A percentile compares a stretch with the other conserved stretches of the same genome.
These are phyloP conservation scores for Ananas comosus DNA, from an alignment of 176 grass and related monocot genomes.

Conservation along the genomic window DNA sequence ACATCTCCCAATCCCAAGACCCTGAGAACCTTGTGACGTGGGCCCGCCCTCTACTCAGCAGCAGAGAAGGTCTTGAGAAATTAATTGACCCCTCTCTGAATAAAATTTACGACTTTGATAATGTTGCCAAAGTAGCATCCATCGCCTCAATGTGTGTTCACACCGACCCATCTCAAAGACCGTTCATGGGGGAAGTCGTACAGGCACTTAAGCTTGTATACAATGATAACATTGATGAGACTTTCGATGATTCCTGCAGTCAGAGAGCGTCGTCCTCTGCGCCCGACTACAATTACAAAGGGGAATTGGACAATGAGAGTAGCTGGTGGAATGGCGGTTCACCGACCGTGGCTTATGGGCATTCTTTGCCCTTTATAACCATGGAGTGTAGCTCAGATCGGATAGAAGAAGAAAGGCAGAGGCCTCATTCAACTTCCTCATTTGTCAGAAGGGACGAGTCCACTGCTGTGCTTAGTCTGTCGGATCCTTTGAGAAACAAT, in stretches of 20 bases:
- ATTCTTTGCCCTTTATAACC: slow-evolving; percentile 55
- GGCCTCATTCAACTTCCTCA: slow-evolving; percentile 28
- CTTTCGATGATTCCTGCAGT: slow-evolving; percentile 61
- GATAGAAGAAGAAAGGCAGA: slow-evolving; percentile 39
- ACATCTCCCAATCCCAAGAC: slow-evolving; percentile 52
- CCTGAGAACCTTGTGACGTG: slow-evolving; percentile 85
- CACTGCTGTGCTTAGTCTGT: slow-evolving; percentile 51
- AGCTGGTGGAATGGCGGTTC: slow-evolving; percentile 60
- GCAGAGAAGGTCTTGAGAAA: slow-evolving; percentile 61
- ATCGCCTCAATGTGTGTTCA: slow-evolving; percentile 85
- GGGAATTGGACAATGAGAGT: slow-evolving; percentile 33
- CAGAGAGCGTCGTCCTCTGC: slow-evolving; percentile 60
- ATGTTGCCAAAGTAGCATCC: slow-evolving; percentile 95
- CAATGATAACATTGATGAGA: slow-evolving; percentile 60
- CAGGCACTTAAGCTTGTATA: slow-evolving; percentile 89
- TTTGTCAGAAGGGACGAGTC: slow-evolving; percentile 25
- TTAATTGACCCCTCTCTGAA: slow-evolving; percentile 67
- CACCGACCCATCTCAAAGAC: slow-evolving; percentile 57
- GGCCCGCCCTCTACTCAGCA: slow-evolving; percentile 73
- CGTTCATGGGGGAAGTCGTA: slow-evolving; percentile 99
- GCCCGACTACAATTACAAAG: slow-evolving; percentile 45
- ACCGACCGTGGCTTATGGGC: slow-evolving; percentile 28
- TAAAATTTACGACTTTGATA: slow-evolving; percentile 66
- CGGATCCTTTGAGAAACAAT: slow-evolving; percentile 66
- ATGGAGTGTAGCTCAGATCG: slow-evolving; percentile 91